A percentile compares a stretch with the other conserved stretches of the same genome.
Evolutionary conservation across 768 basidiomycete genomes (phyloP).

Genomic region (Scleroderma citrinum): DNA sequence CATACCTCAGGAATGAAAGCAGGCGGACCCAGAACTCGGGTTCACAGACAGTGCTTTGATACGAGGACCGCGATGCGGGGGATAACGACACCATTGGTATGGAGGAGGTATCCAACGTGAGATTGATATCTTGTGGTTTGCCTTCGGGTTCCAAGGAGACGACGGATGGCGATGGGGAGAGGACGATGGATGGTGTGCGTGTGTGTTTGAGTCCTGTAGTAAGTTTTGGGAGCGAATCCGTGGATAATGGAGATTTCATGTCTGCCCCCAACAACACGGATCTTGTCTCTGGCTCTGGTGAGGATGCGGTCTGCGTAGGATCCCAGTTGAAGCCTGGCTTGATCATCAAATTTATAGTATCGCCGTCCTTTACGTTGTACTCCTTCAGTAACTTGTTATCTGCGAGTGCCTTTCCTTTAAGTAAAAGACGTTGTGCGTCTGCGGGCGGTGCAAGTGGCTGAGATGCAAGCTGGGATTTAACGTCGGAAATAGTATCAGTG

Average conservation of each 20-base stretch:
- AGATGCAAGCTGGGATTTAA: constrained; percentile 72
- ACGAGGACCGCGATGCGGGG: constrained; percentile 21
- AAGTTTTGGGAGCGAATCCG: constrained; percentile 20
- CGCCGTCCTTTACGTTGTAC: constrained; percentile 76
- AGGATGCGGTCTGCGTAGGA: constrained; percentile 35
- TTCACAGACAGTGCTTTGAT: constrained; percentile 51
- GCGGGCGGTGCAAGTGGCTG: constrained; percentile 67
- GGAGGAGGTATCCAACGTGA: constrained; percentile 58
- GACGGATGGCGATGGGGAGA: constrained; percentile 68
- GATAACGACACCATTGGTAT: constrained; percentile 44
- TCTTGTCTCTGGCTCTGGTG: constrained; percentile 2
- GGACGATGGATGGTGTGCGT: constrained; percentile 71
- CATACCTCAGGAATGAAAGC: constrained; percentile 55
- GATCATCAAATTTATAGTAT: constrained; percentile 81
- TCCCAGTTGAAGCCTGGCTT: constrained; percentile 73
- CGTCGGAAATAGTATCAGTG: constrained; percentile 75
- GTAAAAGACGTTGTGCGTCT: constrained; percentile 76
- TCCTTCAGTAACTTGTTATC: constrained; percentile 89
- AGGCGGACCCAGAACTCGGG: constrained; percentile 79
- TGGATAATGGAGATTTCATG: constrained; percentile 15
- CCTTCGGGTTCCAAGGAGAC: constrained; percentile 35
- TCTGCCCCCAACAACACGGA: constrained; percentile 15
- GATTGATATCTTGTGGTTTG: constrained; percentile 54
- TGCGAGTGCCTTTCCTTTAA: constrained; percentile 91
- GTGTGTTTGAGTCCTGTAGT: constrained; percentile 40